Evolutionary conservation across 2,329 filamentous ascomycete species (phyloP).

Genomic region (Pseudopyrenochaeta lycopersici): DNA sequence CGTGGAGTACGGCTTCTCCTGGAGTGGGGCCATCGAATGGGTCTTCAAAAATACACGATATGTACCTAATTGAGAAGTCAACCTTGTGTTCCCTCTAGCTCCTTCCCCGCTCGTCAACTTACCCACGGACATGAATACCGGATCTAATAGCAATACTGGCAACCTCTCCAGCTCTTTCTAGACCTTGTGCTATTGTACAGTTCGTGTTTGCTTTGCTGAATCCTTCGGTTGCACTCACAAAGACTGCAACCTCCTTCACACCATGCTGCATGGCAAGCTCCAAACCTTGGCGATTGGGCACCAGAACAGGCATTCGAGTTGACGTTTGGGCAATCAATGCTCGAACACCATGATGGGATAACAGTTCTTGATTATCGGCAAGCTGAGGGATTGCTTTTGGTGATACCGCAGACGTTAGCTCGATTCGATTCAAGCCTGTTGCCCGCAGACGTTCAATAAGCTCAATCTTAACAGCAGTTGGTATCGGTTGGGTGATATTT

Average conservation of each 20-base stretch:
- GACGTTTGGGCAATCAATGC: not conserved
- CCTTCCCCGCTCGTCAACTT: not conserved
- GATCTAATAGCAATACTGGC: slow-evolving; percentile 32
- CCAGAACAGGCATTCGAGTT: slow-evolving; percentile 46
- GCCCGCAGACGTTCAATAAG: slow-evolving; percentile 58
- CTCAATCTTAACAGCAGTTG: slow-evolving; percentile 59
- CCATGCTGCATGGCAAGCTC: slow-evolving; percentile 65
- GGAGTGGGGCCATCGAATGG: slow-evolving; percentile 46
- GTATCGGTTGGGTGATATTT: slow-evolving; percentile 61
- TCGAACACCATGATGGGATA: slow-evolving; percentile 1
- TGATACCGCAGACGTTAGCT: slow-evolving; percentile 63
- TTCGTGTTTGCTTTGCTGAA: slow-evolving; percentile 56
- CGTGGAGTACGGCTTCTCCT: slow-evolving; percentile 20
- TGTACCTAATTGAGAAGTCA: not conserved
- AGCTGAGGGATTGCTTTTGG: slow-evolving; percentile 64
- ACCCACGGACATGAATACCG: slow-evolving; percentile 42
- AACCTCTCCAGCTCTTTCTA: slow-evolving; percentile 46
- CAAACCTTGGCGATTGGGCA: slow-evolving; percentile 53
- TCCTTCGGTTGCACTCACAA: slow-evolving; percentile 53
- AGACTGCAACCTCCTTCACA: slow-evolving; percentile 53
- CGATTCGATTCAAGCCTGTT: slow-evolving; percentile 60
- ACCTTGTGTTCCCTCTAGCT: not conserved
- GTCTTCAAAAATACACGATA: slow-evolving; percentile 53
- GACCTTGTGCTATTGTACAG: slow-evolving; percentile 50
- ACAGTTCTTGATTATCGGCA: slow-evolving; percentile 28